Base-by-base conservation (phyloP, 2,329 filamentous ascomycete genomes). In the Colletotrichum sp. region DNA sequence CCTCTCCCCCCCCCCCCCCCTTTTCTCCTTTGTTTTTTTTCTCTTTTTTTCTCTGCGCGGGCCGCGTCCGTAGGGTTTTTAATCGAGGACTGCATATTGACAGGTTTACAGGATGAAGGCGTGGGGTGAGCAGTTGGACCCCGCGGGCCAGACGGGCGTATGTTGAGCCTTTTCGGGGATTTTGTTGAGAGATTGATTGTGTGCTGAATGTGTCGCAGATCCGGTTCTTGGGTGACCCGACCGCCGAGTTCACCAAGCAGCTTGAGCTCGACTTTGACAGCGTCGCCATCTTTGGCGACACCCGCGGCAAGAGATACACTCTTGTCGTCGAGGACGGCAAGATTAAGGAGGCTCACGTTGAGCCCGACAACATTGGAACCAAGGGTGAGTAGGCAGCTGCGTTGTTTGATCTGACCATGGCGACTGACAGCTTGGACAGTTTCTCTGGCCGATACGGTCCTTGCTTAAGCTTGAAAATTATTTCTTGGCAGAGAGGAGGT, bases 321-420 rank as follows among this genome's bases (percentile, higher is more conserved):
- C 88, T 98, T 70, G 90, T 96, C 67, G 88, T 97, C 68, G 93
- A 98, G 87, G 88, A 97, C 80, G 96, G 96, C 79, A 95, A 95
- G 86, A 94, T 98, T 80, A 94, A 93, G 86, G 91, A 93, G 81
- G 90, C 94, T 24, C 92, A 95, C 80, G 91, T 98, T 68, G 96
- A 98, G 89, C 93, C 95, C 13, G 96, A 98, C 84, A 96, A 94
- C 86, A 97, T 94, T 52, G 95, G 95, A 38, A 90, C 96, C 65
- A 89, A 93, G 78, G 93, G 95, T 96, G 87, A 84, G 89, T 81
- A 36, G 66, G 21, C n/a, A 12, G 68, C 30, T 36, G 38, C 10
- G 32, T 13, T 21, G 7, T n/a, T 15, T 16, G 21, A 4, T 52
- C 43, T 3, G 7, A 26, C 8, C 26, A 15, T 16, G 7, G 13